These are phyloP conservation scores for Penicillium corylophilum DNA, from an alignment of 2,329 filamentous ascomycete species.

Conservation along the genomic window DNA sequence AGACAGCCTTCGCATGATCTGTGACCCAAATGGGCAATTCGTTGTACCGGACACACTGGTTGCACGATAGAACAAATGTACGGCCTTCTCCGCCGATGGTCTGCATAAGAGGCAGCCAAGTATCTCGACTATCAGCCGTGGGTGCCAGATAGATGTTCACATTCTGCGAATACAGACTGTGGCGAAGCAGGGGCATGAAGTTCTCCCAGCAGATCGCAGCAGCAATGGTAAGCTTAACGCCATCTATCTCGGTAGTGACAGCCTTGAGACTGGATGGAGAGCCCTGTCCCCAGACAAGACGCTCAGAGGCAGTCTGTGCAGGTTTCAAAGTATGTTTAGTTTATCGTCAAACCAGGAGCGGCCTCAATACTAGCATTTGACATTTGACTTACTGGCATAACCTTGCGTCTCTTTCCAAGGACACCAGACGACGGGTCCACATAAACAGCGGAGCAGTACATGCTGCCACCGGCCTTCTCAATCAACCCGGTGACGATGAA, in stretches of 20 bases:
- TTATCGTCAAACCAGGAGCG: not conserved
- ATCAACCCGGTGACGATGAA: constrained; percentile 80
- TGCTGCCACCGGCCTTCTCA: constrained; percentile 74
- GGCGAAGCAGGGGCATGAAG: constrained; percentile 87
- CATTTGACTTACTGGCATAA: constrained; percentile 70
- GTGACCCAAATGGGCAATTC: constrained; percentile 60
- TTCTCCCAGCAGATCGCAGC: constrained; percentile 96
- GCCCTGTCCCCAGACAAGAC: constrained; percentile 86
- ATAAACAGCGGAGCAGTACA: constrained; percentile 83
- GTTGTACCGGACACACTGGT: constrained; percentile 70
- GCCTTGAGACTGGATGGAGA: constrained; percentile 75
- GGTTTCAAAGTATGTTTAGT: not conserved
- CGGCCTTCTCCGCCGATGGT: constrained; percentile 79
- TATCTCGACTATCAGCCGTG: constrained; percentile 79
- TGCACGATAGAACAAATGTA: constrained; percentile 81
- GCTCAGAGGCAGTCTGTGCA: constrained; percentile 70
- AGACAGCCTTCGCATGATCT: constrained; percentile 7
- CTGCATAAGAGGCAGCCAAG: constrained; percentile 79
- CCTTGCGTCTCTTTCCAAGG: constrained; percentile 83
- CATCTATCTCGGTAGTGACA: constrained; percentile 74
- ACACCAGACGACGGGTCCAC: constrained; percentile 72
- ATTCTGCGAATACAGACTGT: constrained; percentile 83
- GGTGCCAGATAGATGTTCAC: constrained; percentile 89
- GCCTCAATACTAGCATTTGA: constrained; percentile 12
- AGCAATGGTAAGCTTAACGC: constrained; percentile 75